Evolutionary conservation across 2,329 filamentous ascomycete genomes (phyloP).

Genomic region (Penicillium olsonii): DNA sequence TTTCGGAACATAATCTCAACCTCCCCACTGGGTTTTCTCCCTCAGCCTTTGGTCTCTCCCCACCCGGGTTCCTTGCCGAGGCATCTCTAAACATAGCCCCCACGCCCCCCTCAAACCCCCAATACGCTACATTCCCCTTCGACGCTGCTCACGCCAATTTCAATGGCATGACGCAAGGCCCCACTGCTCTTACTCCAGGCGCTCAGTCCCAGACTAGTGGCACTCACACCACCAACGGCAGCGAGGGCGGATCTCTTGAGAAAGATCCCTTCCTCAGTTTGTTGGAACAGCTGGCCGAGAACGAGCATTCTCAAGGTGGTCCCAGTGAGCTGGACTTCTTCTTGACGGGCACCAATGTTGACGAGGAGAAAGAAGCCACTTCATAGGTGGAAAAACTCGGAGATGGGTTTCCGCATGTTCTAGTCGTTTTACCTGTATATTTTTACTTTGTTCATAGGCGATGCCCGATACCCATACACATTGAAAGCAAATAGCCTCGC

Average conservation of each 20-base stretch:
- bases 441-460: not conserved
- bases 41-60: slow-evolving; percentile 35
- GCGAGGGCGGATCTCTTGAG: slow-evolving; percentile 54
- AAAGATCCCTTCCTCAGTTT: slow-evolving; percentile 80
- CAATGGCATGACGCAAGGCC: slow-evolving; percentile 7
- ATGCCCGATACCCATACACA: slow-evolving; percentile 5
- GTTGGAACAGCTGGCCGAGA: slow-evolving; percentile 79
- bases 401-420: not conserved
- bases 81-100: slow-evolving; percentile 28
- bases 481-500: not conserved
- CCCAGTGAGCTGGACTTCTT: slow-evolving; percentile 80
- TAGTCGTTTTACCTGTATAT: not conserved
- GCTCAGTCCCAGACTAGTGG: slow-evolving; percentile 46
- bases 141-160: slow-evolving; percentile 25
- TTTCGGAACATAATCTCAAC: slow-evolving; percentile 17
- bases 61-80: slow-evolving; percentile 37
- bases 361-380: slow-evolving; percentile 5
- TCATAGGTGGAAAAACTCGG: not conserved
- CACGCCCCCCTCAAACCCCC: slow-evolving; percentile 33
- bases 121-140: slow-evolving; percentile 44
- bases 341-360: slow-evolving; percentile 47
- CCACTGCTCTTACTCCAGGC: slow-evolving; percentile 38
- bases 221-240: slow-evolving; percentile 43
- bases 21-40: slow-evolving; percentile 43
- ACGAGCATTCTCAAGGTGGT: slow-evolving; percentile 66